Conservation (phyloP, 768 basidiomycete genomes). For the Lactifluus rugatus region DNA sequence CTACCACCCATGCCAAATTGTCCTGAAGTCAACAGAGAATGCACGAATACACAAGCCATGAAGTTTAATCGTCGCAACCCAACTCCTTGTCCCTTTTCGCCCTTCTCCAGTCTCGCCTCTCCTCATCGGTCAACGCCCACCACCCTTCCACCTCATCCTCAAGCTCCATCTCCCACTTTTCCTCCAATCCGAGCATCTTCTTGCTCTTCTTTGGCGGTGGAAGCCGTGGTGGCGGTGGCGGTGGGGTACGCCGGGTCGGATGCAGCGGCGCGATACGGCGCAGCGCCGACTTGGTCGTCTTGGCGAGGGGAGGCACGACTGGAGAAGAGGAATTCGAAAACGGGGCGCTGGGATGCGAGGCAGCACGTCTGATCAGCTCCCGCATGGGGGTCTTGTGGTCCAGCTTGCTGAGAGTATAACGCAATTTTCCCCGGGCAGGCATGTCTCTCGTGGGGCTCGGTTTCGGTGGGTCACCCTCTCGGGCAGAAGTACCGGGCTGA, state of each 20-base stretch:
- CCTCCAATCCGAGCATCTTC: constrained; percentile 67
- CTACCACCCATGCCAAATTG: background rate
- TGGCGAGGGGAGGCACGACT: constrained; percentile 55
- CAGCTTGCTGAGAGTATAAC: constrained; percentile 12
- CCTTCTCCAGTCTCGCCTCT: constrained; percentile 38
- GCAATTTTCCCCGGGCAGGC: background rate
- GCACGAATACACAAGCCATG: background rate
- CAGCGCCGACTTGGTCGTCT: constrained; percentile 52
- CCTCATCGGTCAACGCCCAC: constrained; percentile 26
- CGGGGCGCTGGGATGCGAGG: constrained; percentile 56
- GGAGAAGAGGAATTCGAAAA: constrained; percentile 30
- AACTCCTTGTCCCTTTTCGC: constrained; percentile 57
- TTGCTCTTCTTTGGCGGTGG: constrained; percentile 72
- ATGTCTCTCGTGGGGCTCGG: background rate
- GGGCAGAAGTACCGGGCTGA: background rate
- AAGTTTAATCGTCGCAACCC: constrained; percentile 29
- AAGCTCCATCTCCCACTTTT: constrained; percentile 73
- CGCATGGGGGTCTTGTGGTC: constrained; percentile 53
- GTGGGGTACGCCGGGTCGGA: constrained; percentile 61
- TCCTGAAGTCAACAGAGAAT: background rate
- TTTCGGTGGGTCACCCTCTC: background rate
- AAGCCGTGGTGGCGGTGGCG: constrained; percentile 59
- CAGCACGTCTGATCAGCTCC: constrained; percentile 65
- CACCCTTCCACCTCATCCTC: constrained; percentile 65
- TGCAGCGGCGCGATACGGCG: constrained; percentile 69